Evolutionary conservation across 805 yeast genomes (phyloP).

Genomic region (Saccharomyces eubayanus): DNA sequence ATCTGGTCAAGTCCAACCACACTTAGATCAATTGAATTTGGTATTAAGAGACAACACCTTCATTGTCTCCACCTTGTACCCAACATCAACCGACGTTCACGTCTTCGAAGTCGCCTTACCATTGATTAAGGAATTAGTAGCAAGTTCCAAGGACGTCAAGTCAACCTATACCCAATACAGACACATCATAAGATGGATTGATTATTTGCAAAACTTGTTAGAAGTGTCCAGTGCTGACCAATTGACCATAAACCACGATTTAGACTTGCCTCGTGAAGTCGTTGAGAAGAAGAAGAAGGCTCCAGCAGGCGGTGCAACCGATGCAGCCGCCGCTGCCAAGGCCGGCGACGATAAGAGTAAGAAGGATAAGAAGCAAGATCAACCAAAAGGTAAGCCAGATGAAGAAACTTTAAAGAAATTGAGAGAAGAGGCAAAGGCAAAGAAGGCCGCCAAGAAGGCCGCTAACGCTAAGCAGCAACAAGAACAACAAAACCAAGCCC

Average conservation of each 20-base stretch:
- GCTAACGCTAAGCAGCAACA: constrained; percentile 44
- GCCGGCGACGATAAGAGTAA: constrained; percentile 14
- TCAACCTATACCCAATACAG: constrained; percentile 57
- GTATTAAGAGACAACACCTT: constrained; percentile 62
- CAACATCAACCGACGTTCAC: constrained; percentile 62
- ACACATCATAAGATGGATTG: constrained; percentile 90
- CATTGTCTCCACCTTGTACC: constrained; percentile 50
- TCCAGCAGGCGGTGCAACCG: constrained; percentile 25
- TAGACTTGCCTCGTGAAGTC: constrained; percentile 66
- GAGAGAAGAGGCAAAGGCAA: constrained; percentile 50
- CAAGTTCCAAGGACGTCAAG: constrained; percentile 34
- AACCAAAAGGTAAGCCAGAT: constrained; percentile 40
- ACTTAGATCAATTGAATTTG: constrained; percentile 55
- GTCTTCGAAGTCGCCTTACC: constrained; percentile 64
- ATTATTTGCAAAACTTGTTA: constrained; percentile 66
- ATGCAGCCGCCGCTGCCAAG: constrained; percentile 10
- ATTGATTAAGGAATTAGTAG: constrained; percentile 46
- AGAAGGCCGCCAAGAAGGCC: constrained; percentile 51
- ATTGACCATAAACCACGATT: constrained; percentile 51
- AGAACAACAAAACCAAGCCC: constrained; percentile 31
- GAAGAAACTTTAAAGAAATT: constrained; percentile 40
- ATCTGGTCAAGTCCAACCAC: constrained; percentile 43
- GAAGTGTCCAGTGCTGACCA: constrained; percentile 47
- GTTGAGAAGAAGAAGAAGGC: constrained; percentile 51
- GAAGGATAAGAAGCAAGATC: constrained; percentile 17